Evolutionary conservation across 169 alveolate genomes (phyloP), one percentile per base, ranked within the genome.

Genomic region (Eimeria falciformis): DNA sequence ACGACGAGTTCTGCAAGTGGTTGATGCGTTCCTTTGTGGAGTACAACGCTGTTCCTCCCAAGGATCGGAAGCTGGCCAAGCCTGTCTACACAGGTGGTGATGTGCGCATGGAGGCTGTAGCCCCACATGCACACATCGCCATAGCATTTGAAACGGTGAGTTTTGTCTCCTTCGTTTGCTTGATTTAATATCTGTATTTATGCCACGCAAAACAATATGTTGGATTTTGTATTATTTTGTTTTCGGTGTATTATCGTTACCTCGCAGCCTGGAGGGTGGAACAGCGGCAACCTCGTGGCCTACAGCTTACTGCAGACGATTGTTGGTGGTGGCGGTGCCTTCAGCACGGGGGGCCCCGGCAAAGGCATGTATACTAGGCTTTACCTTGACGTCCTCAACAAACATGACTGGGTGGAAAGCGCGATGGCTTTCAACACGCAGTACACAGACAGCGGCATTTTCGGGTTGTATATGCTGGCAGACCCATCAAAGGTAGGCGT

Each of bases 261-360:
- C 0, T 12, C 40, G 45, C 69, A 65, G 86, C 81, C 84, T 33
- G 91, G 85, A 27, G 93, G 93, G 6, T 90, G 93, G 93, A 95
- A 96, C 83, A 66, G 95, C 29, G 93, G 95, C 29, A 97, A 97
- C 66, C 81, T 96, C 89, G 96, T 96, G 66, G 94, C 96, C 25
- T 84, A 95, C 68, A 95, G 97, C 17, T 96, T 97, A 55, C 93
- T 97, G 93, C 98, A 97, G 91, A 93, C 98, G 17, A 91, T 97
- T 5, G 71, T 97, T 91, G 99, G 99, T n/a, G 99, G 99, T 14
- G 99, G 99, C 29, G 98, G 98, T 11, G 95, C 98, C 37, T 97
- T 97, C 93, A 95, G 97, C 58, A 96, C 97, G 3, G 99, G 99
- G 1, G 99, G 99, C 5, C 99, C 99, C 47, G 99, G 99, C 56